phyloP scores from a whole-genome alignment of 2,329 filamentous ascomycete species.

The Fusarium sp. region DNA sequence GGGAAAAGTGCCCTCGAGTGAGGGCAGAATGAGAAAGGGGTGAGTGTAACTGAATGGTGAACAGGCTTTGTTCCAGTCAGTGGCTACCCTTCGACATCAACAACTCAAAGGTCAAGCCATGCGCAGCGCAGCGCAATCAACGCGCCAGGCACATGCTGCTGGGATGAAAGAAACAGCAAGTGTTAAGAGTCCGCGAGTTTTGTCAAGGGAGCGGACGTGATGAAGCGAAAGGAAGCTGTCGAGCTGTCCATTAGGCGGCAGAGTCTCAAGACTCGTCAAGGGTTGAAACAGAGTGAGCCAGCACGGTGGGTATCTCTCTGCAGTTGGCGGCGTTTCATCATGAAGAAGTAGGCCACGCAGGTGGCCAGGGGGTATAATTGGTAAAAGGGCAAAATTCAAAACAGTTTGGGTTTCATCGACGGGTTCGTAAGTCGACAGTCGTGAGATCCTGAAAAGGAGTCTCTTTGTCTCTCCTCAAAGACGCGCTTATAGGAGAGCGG shows the following conservation, averaged over 20 bases:
- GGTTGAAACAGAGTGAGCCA: conserved; percentile 35
- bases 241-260: conserved; percentile 42
- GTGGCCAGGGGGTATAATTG: conserved; percentile 32
- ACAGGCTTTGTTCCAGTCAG: conserved; percentile 20
- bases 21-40: background rate
- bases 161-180: conserved; percentile 43
- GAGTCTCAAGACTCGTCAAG: conserved; percentile 42
- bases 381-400: conserved; percentile 37
- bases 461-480: conserved; percentile 6
- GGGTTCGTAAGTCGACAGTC: conserved; percentile 33
- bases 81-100: conserved; percentile 34
- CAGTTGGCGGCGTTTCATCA: conserved; percentile 45
- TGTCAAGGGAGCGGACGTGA: conserved; percentile 39
- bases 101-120: conserved; percentile 12
- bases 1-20: conserved; percentile 10
- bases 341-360: conserved; percentile 36
- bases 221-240: conserved; percentile 44
- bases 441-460: conserved; percentile 2
- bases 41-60: conserved; percentile 3
- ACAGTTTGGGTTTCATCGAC: conserved; percentile 32
- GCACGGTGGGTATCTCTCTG: conserved; percentile 37
- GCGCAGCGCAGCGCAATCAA: conserved; percentile 47
- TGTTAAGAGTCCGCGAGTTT: conserved; percentile 32
- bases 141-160: conserved; percentile 41
- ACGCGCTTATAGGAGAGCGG: conserved; percentile 61